Base-by-base conservation (phyloP, 208 protist genomes). In the Acanthamoeba castellanii region DNA sequence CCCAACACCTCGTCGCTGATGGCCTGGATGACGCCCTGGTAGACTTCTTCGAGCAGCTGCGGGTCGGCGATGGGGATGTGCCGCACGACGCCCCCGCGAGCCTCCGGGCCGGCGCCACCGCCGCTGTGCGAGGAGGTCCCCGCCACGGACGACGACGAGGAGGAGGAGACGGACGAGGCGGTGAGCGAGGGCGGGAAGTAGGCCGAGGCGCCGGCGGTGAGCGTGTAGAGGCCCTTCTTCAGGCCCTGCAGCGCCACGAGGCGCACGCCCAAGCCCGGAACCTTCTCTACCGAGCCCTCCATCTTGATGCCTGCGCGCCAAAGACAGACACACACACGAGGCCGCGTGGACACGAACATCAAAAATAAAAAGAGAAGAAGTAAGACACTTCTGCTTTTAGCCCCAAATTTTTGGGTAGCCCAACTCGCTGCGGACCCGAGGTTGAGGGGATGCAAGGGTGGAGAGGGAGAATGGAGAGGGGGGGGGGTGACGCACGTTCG, bases 1-100 rank as follows among this genome's bases (percentile, higher is more conserved):
- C 82, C 82, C 57, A 89, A 25, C 27, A 89, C 82, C 22, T 89
- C 82, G 82, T 89, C 82, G 57, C 32, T 68, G 82, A 89, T 59
- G 82, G 82, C 57, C 52, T 89, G 52, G 9, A 70, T 6, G 82
- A 89, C 66, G 82, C 52, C 82, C 47, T 89, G 52, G 82, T 89
- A 89, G 50, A 89, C 57, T 42, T 89, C 82, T n/a, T 89, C 82
- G 3, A 89, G 47, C n/a, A 89, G 52, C 47, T 89, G 82, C 27
- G 47, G 47, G 82, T 89, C 57, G 47, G 82, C n/a, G 82, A 89
- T 89, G 52, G 82, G 82, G 18, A 89, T 27, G 57, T 52, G 82
- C 9, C 57, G 52, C 7, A 68, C n/a, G 37, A 32, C 37, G n/a
- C 45, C 57, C 9, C 82, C 37, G 50, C 47, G 32, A 9, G 18